Evolutionary conservation across 164 flowering plant genomes (phyloP).

Genomic region (Paratinospora sagittata): DNA sequence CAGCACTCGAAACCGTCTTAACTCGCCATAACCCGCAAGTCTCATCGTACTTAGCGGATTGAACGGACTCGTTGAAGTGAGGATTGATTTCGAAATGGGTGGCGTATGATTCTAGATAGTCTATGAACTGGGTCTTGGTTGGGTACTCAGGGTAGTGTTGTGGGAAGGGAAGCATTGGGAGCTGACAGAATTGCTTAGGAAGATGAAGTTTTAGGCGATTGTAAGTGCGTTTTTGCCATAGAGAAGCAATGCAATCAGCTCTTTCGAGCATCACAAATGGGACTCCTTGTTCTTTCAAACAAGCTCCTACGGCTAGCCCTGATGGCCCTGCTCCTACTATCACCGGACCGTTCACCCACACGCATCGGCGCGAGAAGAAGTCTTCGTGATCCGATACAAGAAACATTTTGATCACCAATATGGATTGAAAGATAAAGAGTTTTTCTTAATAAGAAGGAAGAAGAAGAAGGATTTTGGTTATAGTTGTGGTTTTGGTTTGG

Average conservation of each 20-base stretch:
- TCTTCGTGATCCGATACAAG: conserved; percentile 22
- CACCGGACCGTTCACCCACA: conserved; percentile 85
- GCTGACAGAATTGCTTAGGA: conserved; percentile 76
- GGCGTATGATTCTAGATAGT: conserved; percentile 65
- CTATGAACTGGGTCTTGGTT: conserved; percentile 62
- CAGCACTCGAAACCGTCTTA: conserved; percentile 21
- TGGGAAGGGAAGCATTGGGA: conserved; percentile 67
- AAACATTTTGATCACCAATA: conserved; percentile 23
- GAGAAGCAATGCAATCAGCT: conserved; percentile 82
- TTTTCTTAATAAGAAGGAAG: neutral
- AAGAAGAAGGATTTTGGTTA: neutral
- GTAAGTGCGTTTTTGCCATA: conserved; percentile 84
- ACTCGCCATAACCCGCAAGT: conserved; percentile 73
- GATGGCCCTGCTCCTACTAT: conserved; percentile 92
- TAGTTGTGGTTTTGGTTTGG: no score
- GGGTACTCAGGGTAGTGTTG: conserved; percentile 74
- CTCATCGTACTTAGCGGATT: conserved; percentile 58
- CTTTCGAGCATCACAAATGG: conserved; percentile 73
- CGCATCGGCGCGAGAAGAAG: conserved; percentile 35
- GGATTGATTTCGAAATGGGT: conserved; percentile 51
- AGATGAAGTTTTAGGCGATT: conserved; percentile 89
- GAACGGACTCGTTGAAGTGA: conserved; percentile 61
- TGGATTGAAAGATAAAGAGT: neutral
- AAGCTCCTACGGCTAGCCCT: conserved; percentile 64
- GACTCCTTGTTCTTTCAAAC: conserved; percentile 65